Conservation (phyloP, 2,329 filamentous ascomycete species). For the Colletotrichum abscissum region DNA sequence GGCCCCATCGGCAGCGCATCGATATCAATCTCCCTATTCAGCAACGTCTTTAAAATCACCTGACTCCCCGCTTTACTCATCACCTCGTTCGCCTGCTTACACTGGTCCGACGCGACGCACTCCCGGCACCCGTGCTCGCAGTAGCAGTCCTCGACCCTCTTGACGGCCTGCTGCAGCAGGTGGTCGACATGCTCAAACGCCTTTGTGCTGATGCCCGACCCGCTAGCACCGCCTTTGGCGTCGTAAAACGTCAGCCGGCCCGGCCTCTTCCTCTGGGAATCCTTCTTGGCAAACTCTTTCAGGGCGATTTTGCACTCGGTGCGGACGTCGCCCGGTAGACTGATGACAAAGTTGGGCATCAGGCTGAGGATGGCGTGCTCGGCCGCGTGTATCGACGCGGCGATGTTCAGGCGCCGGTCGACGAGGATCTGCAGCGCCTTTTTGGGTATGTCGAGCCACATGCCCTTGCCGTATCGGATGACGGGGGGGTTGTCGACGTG, state of each 20-base stretch:
- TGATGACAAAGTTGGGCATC: conserved; percentile 91
- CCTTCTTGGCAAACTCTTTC: conserved; percentile 84
- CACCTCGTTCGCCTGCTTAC: conserved; percentile 87
- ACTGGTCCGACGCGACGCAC: conserved; percentile 87
- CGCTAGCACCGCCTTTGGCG: conserved; percentile 86
- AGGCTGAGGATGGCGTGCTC: conserved; percentile 90
- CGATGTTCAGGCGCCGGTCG: conserved; percentile 79
- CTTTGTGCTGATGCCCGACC: conserved; percentile 89
- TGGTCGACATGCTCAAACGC: conserved; percentile 93
- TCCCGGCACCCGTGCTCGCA: conserved; percentile 88
- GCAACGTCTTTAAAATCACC: conserved; percentile 81
- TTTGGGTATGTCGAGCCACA: conserved; percentile 95
- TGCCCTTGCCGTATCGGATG: conserved; percentile 84
- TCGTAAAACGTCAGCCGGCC: conserved; percentile 95
- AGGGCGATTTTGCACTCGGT: conserved; percentile 92
- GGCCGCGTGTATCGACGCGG: conserved; percentile 91
- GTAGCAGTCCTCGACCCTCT: conserved; percentile 79
- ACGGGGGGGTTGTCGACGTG: conserved; percentile 95
- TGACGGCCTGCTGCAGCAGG: conserved; percentile 79
- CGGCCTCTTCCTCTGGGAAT: conserved; percentile 81
- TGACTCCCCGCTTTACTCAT: conserved; percentile 92
- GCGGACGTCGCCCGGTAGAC: conserved; percentile 88
- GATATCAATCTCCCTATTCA: conserved; percentile 83
- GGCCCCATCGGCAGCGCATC: conserved; percentile 88
- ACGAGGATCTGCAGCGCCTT: conserved; percentile 82